phyloP scores from a whole-genome alignment of 1,284 basidiomycete genomes.

The Phellopilus nigrolimitatus region DNA sequence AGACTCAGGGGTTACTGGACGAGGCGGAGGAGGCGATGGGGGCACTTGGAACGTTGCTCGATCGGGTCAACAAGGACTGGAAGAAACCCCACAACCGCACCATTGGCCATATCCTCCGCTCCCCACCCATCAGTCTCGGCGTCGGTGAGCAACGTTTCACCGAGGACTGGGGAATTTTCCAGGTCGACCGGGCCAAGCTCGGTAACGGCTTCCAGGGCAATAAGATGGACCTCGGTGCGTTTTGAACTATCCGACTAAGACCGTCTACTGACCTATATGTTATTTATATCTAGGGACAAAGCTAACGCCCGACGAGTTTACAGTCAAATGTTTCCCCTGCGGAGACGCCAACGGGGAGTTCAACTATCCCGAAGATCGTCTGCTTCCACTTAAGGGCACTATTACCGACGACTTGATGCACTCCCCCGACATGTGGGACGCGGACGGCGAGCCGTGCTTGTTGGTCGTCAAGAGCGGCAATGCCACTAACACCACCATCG shows the following conservation, averaged over 20 bases:
- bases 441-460: slow-evolving; percentile 21
- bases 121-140: slow-evolving; percentile 28
- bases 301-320: slow-evolving; percentile 25
- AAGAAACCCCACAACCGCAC: slow-evolving; percentile 26
- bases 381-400: slow-evolving; percentile 30
- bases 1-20: slow-evolving; percentile 21
- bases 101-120: slow-evolving; percentile 31
- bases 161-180: slow-evolving; percentile 30
- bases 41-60: slow-evolving; percentile 30
- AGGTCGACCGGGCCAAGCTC: slow-evolving; percentile 29
- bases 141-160: slow-evolving; percentile 26
- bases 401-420: slow-evolving; percentile 22
- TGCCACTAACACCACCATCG: slow-evolving; percentile 24
- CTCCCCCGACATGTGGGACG: slow-evolving; percentile 22
- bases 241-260: slow-evolving; percentile 28
- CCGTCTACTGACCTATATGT: slow-evolving; percentile 23
- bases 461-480: slow-evolving; percentile 23
- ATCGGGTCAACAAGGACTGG: slow-evolving; percentile 29
- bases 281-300: slow-evolving; percentile 27
- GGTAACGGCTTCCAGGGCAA: slow-evolving; percentile 34
- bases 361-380: slow-evolving; percentile 29
- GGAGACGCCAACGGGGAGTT: slow-evolving; percentile 24
- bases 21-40: slow-evolving; percentile 25
- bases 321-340: slow-evolving; percentile 27
- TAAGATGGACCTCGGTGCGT: slow-evolving; percentile 35